phyloP scores from a whole-genome alignment of 2,329 filamentous ascomycete species.

The Aureobasidium sp. region DNA sequence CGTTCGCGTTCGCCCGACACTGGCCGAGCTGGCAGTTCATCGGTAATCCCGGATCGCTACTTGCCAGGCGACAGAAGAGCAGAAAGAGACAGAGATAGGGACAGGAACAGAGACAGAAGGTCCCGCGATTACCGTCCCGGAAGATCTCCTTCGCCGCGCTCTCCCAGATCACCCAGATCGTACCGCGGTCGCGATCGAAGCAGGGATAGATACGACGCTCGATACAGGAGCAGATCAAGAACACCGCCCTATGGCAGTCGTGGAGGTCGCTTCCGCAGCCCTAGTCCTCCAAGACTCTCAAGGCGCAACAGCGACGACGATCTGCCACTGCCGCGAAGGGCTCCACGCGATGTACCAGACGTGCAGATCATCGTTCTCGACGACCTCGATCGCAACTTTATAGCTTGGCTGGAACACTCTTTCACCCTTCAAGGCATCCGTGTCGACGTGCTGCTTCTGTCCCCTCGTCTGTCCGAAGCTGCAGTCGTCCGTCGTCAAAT shows the following conservation, averaged over 20 bases:
- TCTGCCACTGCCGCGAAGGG: conserved; percentile 64
- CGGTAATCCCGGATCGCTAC: conserved; percentile 38
- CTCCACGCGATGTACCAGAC: conserved; percentile 71
- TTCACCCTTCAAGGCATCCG: conserved; percentile 66
- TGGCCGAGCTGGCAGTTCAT: conserved; percentile 38
- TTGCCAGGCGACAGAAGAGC: conserved; percentile 20
- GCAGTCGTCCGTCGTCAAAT: conserved; percentile 79
- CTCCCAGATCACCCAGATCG: conserved; percentile 1
- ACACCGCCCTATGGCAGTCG: conserved; percentile 41
- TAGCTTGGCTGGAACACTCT: conserved; percentile 69
- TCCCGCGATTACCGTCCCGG: conserved; percentile 48
- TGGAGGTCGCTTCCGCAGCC: conserved; percentile 26
- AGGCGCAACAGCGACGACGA: conserved; percentile 49
- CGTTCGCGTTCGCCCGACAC: conserved; percentile 59
- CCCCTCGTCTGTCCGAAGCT: conserved; percentile 65
- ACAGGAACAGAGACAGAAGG: conserved; percentile 41
- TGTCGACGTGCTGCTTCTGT: conserved; percentile 71
- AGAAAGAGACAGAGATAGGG: conserved; percentile 14
- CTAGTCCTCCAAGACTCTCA: conserved; percentile 54
- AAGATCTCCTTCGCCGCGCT: conserved; percentile 39
- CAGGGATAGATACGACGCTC: conserved; percentile 25
- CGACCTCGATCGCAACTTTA: conserved; percentile 69
- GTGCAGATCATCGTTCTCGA: conserved; percentile 80
- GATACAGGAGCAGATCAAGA: conserved; percentile 30
- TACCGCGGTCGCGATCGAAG: conserved; percentile 3